Conservation (phyloP, 2,329 filamentous ascomycete genomes). For the Pyricularia sp. region DNA sequence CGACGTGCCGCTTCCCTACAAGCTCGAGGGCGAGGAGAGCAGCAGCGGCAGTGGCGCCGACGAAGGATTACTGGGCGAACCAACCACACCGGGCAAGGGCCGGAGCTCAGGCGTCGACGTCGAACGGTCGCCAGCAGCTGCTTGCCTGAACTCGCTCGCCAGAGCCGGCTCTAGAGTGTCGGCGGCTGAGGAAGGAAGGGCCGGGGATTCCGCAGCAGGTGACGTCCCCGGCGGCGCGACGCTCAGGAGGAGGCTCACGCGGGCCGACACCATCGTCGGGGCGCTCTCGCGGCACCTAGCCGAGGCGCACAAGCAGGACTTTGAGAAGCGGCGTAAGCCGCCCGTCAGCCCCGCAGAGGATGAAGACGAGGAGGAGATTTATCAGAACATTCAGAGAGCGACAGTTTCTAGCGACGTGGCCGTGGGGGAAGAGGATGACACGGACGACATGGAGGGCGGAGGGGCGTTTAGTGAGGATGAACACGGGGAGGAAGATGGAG, state of each 20-base stretch:
- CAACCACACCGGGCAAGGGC: neutral
- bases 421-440: neutral
- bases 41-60: slow-evolving; percentile 2
- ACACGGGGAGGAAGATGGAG: neutral
- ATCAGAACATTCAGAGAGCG: neutral
- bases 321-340: slow-evolving; percentile 61
- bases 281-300: slow-evolving; percentile 51
- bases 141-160: neutral
- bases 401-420: neutral
- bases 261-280: slow-evolving; percentile 23
- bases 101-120: neutral
- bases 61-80: neutral
- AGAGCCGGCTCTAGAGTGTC: neutral
- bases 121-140: neutral
- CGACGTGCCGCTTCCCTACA: slow-evolving; percentile 80
- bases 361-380: slow-evolving; percentile 8
- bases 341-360: slow-evolving; percentile 14
- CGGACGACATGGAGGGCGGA: neutral
- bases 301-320: slow-evolving; percentile 82
- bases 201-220: slow-evolving; percentile 7
- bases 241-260: slow-evolving; percentile 19
- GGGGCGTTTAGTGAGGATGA: slow-evolving; percentile 1
- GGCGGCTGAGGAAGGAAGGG: slow-evolving; percentile 10
- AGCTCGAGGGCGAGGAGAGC: slow-evolving; percentile 30
- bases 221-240: slow-evolving; percentile 8